These are phyloP conservation scores for Hortiboletus flavorubellus DNA, from an alignment of 768 basidiomycete genomes.

Conservation along the genomic window DNA sequence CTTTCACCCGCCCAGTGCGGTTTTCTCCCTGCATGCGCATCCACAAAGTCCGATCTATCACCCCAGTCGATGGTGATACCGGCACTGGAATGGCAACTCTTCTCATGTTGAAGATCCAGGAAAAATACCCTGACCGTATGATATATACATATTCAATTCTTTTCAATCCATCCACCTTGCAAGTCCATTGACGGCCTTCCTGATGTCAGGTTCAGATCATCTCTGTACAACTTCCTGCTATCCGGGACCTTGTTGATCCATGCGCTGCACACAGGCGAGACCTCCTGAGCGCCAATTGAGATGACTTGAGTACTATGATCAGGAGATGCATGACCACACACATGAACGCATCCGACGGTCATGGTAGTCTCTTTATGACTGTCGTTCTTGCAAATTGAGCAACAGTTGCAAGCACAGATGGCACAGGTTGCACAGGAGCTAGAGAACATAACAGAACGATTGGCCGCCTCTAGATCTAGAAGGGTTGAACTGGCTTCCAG, in stretches of 20 bases:
- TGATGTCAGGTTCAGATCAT: too few relatives aligned
- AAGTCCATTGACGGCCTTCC: too few relatives aligned
- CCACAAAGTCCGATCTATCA: conserved; percentile 41
- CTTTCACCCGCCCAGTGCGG: conserved; percentile 37
- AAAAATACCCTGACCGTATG: too few relatives aligned
- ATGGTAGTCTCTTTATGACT: conserved; percentile 15
- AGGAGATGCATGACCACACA: conserved; percentile 36
- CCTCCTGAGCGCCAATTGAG: conserved; percentile 14
- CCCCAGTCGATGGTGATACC: conserved; percentile 7
- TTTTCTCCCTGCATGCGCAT: conserved; percentile 33
- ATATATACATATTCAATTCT: too few relatives aligned
- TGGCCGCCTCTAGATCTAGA: conserved; percentile 23
- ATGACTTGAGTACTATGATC: conserved; percentile 35
- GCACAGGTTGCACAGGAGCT: conserved; percentile 32
- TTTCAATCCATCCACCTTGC: too few relatives aligned
- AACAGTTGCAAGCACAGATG: conserved; percentile 28
- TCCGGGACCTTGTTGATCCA: conserved; percentile 13
- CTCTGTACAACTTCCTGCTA: too few relatives aligned
- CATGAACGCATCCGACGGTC: conserved; percentile 19
- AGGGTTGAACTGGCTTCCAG: conserved; percentile 20
- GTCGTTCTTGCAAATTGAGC: conserved; percentile 26
- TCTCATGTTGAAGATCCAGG: too few relatives aligned
- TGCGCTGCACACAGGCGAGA: conserved; percentile 19
- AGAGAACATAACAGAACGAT: conserved; percentile 30
- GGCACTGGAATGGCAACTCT: too few relatives aligned